Conservation (phyloP, 495 filamentous ascomycete species). For the Lasiosphaeriaceae sp. region DNA sequence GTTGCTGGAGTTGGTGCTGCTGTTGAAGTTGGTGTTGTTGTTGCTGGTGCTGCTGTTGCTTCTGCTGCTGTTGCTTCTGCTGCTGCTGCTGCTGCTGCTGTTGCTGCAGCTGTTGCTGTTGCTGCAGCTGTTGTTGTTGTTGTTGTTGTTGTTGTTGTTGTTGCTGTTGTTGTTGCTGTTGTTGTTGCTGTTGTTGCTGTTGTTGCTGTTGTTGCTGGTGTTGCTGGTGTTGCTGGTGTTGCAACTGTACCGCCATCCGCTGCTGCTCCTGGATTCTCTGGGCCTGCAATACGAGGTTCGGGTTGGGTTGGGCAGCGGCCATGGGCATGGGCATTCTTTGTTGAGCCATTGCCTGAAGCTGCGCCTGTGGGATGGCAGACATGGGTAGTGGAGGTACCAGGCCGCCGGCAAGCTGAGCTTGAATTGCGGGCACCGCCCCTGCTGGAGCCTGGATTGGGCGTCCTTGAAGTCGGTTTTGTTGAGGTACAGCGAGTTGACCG, state of each 20-base stretch:
- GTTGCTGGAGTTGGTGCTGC: conserved; percentile 28
- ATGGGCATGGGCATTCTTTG: conserved; percentile 63
- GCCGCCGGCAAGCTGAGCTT: conserved; percentile 39
- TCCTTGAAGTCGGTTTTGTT: conserved; percentile 29
- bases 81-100: conserved; percentile 38
- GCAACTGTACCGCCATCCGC: conserved; percentile 40
- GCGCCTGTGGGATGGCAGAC: conserved; percentile 69
- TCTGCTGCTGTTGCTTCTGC: conserved; percentile 33
- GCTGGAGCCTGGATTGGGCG: conserved; percentile 40
- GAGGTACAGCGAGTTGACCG: conserved; percentile 34
- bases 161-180: conserved; percentile 36
- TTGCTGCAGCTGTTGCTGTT: conserved; percentile 42
- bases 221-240: conserved; percentile 34
- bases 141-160: conserved; percentile 37
- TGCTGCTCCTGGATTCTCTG: conserved; percentile 61
- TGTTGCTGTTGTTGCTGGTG: conserved; percentile 38
- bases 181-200: conserved; percentile 41
- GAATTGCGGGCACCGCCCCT: conserved; percentile 35
- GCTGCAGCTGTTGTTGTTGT: conserved; percentile 37
- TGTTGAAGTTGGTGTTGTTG: conserved; percentile 19
- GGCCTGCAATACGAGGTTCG: conserved; percentile 49
- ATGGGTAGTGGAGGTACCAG: conserved; percentile 57
- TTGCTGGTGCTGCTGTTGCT: conserved; percentile 32
- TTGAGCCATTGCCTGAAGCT: conserved; percentile 59
- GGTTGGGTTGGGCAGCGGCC: conserved; percentile 52